These are phyloP conservation scores for Ogataea siamensis DNA, from an alignment of 805 yeast species.

Conservation along the genomic window DNA sequence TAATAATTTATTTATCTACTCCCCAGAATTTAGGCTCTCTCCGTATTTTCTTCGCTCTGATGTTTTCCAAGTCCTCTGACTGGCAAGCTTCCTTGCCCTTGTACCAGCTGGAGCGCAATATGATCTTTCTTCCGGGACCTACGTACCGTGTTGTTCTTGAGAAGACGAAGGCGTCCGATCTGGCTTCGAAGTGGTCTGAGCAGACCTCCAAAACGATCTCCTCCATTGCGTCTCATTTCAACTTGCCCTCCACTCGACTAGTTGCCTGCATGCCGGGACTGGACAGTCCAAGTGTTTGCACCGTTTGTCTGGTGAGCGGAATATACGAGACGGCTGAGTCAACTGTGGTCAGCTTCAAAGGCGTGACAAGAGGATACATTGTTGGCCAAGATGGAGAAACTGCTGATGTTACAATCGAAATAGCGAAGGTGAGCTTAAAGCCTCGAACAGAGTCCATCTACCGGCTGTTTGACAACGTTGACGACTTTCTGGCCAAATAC, in stretches of 20 bases:
- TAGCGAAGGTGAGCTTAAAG: constrained; percentile 1
- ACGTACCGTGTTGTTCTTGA: constrained; percentile 56
- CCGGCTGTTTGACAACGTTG: constrained; percentile 18
- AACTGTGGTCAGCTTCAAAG: constrained; percentile 48
- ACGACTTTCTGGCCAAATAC: constrained; percentile 39
- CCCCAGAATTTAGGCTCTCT: background rate
- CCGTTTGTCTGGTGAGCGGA: constrained; percentile 48
- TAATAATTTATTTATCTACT: constrained; percentile 1
- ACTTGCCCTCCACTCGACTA: constrained; percentile 13
- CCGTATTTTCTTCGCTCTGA: background rate
- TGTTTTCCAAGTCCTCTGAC: constrained; percentile 7
- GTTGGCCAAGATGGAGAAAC: constrained; percentile 4
- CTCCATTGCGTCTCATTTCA: constrained; percentile 2
- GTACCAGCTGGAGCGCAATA: constrained; percentile 19
- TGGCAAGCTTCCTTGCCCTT: constrained; percentile 22
- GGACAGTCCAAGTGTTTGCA: constrained; percentile 28
- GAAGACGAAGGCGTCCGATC: constrained; percentile 44
- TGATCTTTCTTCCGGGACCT: constrained; percentile 60
- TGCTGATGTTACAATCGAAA: constrained; percentile 1
- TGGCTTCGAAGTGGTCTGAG: constrained; percentile 20
- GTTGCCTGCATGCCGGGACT: constrained; percentile 31
- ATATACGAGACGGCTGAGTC: constrained; percentile 43
- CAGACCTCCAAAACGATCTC: background rate
- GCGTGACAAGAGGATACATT: constrained; percentile 44
- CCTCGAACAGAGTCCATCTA: constrained; percentile 4